Conservation (phyloP, 2,329 filamentous ascomycete species). For the Apiospora saccharicola region DNA sequence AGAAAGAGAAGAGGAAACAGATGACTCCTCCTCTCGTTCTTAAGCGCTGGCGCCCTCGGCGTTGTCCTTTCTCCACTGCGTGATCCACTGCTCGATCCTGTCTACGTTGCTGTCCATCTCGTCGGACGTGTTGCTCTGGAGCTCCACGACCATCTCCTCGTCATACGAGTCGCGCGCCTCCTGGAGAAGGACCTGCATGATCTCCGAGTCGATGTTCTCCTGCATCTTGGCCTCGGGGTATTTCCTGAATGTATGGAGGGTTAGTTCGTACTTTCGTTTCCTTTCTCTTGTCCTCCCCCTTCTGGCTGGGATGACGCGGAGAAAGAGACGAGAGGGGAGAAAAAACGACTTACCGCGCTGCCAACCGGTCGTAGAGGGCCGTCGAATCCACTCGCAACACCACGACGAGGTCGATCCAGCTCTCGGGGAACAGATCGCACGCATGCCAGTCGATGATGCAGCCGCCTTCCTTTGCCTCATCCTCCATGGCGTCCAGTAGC, state of each 20-base stretch:
- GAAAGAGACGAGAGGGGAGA: background rate
- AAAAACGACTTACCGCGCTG: conserved; percentile 63
- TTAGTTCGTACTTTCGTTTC: background rate
- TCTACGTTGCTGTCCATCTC: conserved; percentile 91
- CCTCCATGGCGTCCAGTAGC: conserved; percentile 89
- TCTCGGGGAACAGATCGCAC: conserved; percentile 91
- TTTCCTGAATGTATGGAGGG: conserved; percentile 56
- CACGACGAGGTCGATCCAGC: conserved; percentile 94
- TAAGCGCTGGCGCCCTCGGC: conserved; percentile 34
- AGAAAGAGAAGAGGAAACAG: background rate
- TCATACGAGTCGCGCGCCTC: conserved; percentile 90
- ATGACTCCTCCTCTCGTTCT: background rate
- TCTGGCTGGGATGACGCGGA: background rate
- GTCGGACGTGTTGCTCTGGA: conserved; percentile 80
- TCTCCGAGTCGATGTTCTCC: conserved; percentile 96
- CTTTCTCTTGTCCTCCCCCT: background rate
- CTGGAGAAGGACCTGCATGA: conserved; percentile 92
- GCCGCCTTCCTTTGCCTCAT: conserved; percentile 79
- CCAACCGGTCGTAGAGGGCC: conserved; percentile 84
- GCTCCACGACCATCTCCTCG: conserved; percentile 85
- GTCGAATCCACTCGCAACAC: conserved; percentile 85
- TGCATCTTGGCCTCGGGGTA: conserved; percentile 89
- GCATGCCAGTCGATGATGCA: conserved; percentile 98
- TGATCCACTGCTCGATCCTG: conserved; percentile 81
- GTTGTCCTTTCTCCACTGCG: conserved; percentile 80